Evolutionary conservation across 2,329 filamentous ascomycete species (phyloP).

Genomic region (Xylariaceae sp.): DNA sequence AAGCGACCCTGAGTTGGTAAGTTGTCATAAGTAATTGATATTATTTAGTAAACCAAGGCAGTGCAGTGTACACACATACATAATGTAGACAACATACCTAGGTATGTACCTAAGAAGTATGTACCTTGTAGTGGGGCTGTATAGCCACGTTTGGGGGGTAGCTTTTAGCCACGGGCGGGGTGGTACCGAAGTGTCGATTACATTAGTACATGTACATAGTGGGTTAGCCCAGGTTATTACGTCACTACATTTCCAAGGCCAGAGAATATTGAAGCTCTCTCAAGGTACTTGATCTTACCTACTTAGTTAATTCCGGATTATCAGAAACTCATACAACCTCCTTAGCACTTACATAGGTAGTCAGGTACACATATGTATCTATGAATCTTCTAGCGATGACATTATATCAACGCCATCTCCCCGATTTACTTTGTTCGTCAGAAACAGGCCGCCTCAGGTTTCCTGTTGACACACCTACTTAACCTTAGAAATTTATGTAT

Average conservation of each 20-base stretch:
- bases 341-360: neutral
- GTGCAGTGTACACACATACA: no score
- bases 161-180: neutral
- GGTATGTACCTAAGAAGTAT: neutral
- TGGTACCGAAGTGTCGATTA: neutral
- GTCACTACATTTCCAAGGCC: neutral
- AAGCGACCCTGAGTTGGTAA: no score
- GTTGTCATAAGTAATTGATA: no score
- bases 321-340: neutral
- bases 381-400: constrained; percentile 5
- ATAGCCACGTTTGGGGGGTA: neutral
- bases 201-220: neutral
- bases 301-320: neutral
- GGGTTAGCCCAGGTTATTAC: neutral
- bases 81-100: neutral
- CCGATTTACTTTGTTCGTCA: neutral
- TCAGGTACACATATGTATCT: neutral
- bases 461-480: neutral
- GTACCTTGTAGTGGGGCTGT: no score
- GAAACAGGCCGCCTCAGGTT: no score
- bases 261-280: neutral
- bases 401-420: constrained; percentile 17
- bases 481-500: no score
- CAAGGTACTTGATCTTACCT: neutral
- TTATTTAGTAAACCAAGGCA: no score